Evolutionary conservation across 116 monocot species (phyloP).

Genomic region (Zostera marina): DNA sequence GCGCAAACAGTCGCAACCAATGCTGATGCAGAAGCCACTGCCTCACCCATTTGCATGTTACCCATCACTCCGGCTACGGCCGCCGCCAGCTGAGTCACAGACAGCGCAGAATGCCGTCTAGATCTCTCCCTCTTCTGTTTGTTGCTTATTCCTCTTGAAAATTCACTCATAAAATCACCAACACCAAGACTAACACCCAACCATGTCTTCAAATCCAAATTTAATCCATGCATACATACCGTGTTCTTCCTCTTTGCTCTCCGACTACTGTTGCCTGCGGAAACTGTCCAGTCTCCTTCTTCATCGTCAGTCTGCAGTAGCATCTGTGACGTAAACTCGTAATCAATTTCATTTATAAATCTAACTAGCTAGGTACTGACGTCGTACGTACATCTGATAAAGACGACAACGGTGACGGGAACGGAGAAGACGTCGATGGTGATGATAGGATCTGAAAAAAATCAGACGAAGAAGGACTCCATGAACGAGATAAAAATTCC

Average conservation of each 20-base stretch:
- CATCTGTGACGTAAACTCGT: not conserved
- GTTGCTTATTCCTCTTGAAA: conserved; percentile 7
- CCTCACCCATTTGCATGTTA: conserved; percentile 21
- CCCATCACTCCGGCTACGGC: conserved; percentile 33
- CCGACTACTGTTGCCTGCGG: no score
- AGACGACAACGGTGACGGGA: no score
- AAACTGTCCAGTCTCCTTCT: no score
- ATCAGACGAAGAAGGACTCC: conserved; percentile 51
- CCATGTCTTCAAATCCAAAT: conserved; percentile 21
- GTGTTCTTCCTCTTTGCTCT: no score
- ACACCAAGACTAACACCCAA: no score
- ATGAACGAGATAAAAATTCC: conserved; percentile 54
- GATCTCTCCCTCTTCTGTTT: conserved; percentile 29
- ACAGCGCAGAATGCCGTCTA: conserved; percentile 30
- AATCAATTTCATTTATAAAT: no score
- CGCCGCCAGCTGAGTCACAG: conserved; percentile 43
- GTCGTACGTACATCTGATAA: conserved; percentile 18
- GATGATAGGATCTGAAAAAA: conserved; percentile 31
- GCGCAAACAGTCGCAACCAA: conserved; percentile 57
- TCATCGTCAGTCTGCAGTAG: not conserved
- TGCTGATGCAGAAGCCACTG: conserved; percentile 34
- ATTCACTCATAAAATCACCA: conserved; percentile 12
- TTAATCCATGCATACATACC: not conserved
- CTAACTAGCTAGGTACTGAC: no score
- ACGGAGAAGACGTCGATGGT: not conserved